phyloP scores from a whole-genome alignment of 202 grass and related monocot species.

The Tripidium arundinaceum region DNA sequence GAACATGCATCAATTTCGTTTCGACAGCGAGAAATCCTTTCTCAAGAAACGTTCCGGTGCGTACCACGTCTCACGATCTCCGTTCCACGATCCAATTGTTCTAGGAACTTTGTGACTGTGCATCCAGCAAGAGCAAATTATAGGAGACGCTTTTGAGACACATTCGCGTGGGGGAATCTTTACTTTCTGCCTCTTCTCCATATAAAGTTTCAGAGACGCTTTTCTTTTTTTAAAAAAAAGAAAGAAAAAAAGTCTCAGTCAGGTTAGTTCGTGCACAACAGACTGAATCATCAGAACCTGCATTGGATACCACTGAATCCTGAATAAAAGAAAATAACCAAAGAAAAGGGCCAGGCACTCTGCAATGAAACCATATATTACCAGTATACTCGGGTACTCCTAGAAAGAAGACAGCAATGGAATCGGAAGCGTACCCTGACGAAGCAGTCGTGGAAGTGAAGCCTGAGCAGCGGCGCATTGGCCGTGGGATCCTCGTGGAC shows the following conservation, averaged over 20 bases:
- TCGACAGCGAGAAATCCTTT: too few relatives aligned
- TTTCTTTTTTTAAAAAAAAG: not conserved
- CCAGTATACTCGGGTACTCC: too few relatives aligned
- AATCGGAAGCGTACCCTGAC: slow-evolving; percentile 46
- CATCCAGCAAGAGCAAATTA: too few relatives aligned
- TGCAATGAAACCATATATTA: not conserved
- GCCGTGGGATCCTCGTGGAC: slow-evolving; percentile 35
- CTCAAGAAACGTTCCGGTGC: too few relatives aligned
- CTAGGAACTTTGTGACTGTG: too few relatives aligned
- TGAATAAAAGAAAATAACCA: not conserved
- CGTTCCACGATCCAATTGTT: too few relatives aligned
- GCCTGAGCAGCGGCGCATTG: slow-evolving; percentile 59
- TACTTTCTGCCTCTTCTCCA: not conserved
- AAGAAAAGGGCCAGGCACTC: not conserved
- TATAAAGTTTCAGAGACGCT: not conserved
- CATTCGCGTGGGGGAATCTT: slow-evolving; percentile 13
- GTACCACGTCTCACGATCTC: too few relatives aligned
- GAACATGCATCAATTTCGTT: too few relatives aligned
- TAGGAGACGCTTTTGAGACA: not conserved
- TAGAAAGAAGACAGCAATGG: not conserved
- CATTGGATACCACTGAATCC: not conserved
- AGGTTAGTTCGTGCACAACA: not conserved
- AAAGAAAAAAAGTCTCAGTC: not conserved
- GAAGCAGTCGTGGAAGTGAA: slow-evolving; percentile 95
- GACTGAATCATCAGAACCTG: not conserved